phyloP scores from a whole-genome alignment of 2,329 filamentous ascomycete genomes.

The Aspergillus ibericus region DNA sequence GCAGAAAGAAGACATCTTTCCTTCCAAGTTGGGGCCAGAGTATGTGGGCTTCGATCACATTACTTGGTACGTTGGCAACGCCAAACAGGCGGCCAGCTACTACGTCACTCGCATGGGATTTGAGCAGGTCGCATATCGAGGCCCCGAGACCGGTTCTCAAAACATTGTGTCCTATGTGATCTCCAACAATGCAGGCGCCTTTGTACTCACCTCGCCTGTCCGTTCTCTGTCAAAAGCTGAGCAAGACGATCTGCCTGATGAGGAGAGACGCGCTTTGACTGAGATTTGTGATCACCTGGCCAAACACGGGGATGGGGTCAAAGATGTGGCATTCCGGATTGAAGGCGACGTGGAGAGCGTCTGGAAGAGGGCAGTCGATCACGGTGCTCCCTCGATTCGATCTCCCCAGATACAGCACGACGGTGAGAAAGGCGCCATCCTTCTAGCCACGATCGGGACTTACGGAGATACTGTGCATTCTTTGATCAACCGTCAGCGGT shows the following conservation, averaged over 20 bases:
- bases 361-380: conserved; percentile 67
- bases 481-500: conserved; percentile 68
- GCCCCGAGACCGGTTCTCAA: conserved; percentile 80
- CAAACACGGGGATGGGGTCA: conserved; percentile 84
- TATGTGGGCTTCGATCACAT: conserved; percentile 75
- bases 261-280: conserved; percentile 62
- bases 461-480: conserved; percentile 92
- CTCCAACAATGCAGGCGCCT: conserved; percentile 71
- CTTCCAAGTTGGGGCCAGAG: conserved; percentile 37
- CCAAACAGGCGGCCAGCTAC: conserved; percentile 85
- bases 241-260: conserved; percentile 52
- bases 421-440: conserved; percentile 56
- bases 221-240: conserved; percentile 56
- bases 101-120: conserved; percentile 85
- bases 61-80: conserved; percentile 91
- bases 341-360: conserved; percentile 71
- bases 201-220: conserved; percentile 80
- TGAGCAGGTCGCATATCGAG: conserved; percentile 72
- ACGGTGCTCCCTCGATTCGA: conserved; percentile 66
- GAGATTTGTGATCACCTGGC: conserved; percentile 79
- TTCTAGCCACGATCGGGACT: conserved; percentile 73
- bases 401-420: conserved; percentile 58
- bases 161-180: conserved; percentile 79
- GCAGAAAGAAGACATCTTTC: conserved; percentile 17
- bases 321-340: conserved; percentile 88